Percentiles rank a stretch among this genome's conserved stretches.
phyloP scores from a whole-genome alignment of 2,329 filamentous ascomycete genomes.

The Cordyceps javanica region DNA sequence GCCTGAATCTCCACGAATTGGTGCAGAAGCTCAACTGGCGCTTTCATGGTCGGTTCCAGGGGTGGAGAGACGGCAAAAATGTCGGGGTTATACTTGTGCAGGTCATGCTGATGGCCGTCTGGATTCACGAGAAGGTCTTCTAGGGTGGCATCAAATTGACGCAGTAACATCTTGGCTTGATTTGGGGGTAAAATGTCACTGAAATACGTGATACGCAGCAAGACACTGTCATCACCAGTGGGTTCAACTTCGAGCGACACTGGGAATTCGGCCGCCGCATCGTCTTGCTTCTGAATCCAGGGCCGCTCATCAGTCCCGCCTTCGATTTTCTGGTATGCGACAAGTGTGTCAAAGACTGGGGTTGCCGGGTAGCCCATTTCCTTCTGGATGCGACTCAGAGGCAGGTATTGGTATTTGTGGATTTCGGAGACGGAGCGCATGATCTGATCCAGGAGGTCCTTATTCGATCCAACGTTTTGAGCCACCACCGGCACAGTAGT shows the following conservation, averaged over 20 bases:
- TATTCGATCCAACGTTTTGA: constrained; percentile 47
- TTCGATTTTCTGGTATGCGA: constrained; percentile 69
- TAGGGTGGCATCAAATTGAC: constrained; percentile 67
- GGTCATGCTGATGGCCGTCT: constrained; percentile 32
- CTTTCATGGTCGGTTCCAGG: constrained; percentile 47
- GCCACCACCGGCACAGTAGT: constrained; percentile 70
- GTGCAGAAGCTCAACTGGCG: constrained; percentile 60
- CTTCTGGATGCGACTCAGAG: constrained; percentile 65
- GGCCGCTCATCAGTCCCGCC: constrained; percentile 22
- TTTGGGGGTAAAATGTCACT: constrained; percentile 57
- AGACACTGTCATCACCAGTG: constrained; percentile 37
- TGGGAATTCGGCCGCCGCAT: constrained; percentile 67
- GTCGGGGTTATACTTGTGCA: constrained; percentile 25
- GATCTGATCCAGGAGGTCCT: constrained; percentile 53
- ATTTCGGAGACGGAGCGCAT: constrained; percentile 59
- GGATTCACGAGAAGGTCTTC: constrained; percentile 48
- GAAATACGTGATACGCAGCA: constrained; percentile 61
- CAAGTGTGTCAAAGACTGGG: constrained; percentile 73
- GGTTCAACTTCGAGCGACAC: constrained; percentile 76
- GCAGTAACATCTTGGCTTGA: constrained; percentile 61
- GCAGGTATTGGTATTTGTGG: constrained; percentile 64
- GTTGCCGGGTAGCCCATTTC: constrained; percentile 61
- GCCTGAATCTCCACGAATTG: constrained; percentile 69
- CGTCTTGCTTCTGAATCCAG: constrained; percentile 60
- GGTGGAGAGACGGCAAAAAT: constrained; percentile 64